These are phyloP conservation scores for Cymbopogon citratus DNA, from an alignment of 176 grass and related monocot genomes.

Conservation along the genomic window DNA sequence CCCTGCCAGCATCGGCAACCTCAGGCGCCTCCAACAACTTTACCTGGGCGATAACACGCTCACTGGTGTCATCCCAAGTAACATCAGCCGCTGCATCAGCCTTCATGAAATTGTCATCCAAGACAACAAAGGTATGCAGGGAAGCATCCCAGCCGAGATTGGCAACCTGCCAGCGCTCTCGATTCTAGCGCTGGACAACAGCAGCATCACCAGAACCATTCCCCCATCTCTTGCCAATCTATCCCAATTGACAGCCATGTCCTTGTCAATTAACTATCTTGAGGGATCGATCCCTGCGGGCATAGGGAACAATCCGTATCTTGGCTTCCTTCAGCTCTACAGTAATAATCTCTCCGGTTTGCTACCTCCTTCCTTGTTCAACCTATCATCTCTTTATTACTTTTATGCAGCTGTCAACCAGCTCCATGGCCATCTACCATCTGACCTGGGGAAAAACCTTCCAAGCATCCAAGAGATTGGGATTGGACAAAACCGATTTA, in stretches of 20 bases:
- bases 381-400: no score
- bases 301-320: not conserved
- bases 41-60: not conserved
- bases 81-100: conserved; percentile 10
- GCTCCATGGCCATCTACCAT: no score
- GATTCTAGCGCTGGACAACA: not conserved
- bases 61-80: not conserved
- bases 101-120: not conserved
- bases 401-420: no score
- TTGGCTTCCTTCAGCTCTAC: not conserved
- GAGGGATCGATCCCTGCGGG: not conserved
- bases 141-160: not conserved
- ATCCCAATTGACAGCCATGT: not conserved
- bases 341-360: not conserved
- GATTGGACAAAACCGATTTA: no score
- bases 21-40: not conserved
- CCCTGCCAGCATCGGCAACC: no score
- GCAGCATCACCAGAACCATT: not conserved
- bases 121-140: not conserved
- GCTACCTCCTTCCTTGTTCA: no score
- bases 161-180: not conserved
- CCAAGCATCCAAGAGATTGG: no score
- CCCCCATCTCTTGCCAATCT: not conserved
- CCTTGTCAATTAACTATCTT: not conserved
- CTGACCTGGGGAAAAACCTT: no score